Conservation (phyloP, 176 grass and related monocot genomes). For the Paspalum vaginatum region DNA sequence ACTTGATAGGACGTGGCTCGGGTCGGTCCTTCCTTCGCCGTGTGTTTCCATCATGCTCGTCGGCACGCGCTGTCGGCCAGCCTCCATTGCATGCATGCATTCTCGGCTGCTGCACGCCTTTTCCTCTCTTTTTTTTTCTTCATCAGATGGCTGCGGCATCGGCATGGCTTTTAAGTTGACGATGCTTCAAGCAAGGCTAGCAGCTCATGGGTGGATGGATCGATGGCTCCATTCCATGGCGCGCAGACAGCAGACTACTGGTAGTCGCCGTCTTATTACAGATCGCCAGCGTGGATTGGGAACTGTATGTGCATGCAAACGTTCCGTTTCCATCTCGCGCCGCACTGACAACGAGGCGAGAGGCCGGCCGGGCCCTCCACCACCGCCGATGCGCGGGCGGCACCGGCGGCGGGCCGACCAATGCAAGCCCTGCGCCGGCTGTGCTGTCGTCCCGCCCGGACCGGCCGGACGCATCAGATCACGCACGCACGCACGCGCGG, state of each 20-base stretch:
- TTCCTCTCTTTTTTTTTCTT: background rate
- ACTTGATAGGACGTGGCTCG: background rate
- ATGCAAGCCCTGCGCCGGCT: background rate
- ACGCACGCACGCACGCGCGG: no score
- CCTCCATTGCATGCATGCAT: background rate
- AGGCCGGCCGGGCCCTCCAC: background rate
- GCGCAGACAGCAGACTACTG: no score
- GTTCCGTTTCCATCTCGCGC: background rate
- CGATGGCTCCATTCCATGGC: no score
- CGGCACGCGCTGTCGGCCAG: slow-evolving; percentile 42
- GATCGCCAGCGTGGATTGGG: no score
- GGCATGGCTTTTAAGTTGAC: slow-evolving; percentile 23
- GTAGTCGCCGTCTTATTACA: no score
- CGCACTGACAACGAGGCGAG: slow-evolving; percentile 13
- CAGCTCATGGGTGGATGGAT: background rate
- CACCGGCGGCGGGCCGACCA: background rate
- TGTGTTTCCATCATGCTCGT: slow-evolving; percentile 22
- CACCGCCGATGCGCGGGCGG: slow-evolving; percentile 9
- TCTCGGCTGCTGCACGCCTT: background rate
- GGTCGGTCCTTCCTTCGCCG: background rate
- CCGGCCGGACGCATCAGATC: no score
- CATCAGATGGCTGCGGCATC: no score
- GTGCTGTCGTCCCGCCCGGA: no score
- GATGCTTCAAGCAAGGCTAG: slow-evolving; percentile 16
- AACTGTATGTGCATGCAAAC: background rate